Conservation (phyloP, 352 stramenopile genomes). For the Phytophthora cajani region DNA sequence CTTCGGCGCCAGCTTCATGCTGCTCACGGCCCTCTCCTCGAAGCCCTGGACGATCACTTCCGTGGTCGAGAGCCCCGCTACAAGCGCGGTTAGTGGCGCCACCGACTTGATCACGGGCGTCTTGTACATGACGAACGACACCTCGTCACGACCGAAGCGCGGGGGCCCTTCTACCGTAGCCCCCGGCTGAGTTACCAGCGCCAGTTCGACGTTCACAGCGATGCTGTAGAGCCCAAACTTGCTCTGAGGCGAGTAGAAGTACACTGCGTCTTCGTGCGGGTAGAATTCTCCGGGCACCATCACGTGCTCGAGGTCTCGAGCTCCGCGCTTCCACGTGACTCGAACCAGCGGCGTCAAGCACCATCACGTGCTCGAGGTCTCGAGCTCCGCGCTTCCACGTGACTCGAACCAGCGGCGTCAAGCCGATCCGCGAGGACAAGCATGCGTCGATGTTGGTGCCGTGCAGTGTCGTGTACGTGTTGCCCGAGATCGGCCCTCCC, state of each 20-base stretch:
- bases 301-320: conserved; percentile 67
- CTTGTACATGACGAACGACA: conserved; percentile 78
- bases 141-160: conserved; percentile 67
- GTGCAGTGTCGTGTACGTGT: conserved; percentile 70
- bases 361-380: conserved; percentile 67
- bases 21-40: conserved; percentile 55
- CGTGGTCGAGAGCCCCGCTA: conserved; percentile 54
- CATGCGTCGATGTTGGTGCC: conserved; percentile 71
- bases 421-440: conserved; percentile 31
- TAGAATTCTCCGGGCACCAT: conserved; percentile 68
- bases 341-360: conserved; percentile 51
- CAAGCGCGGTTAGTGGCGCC: conserved; percentile 41
- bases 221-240: conserved; percentile 80
- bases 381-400: conserved; percentile 64
- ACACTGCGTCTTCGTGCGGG: conserved; percentile 62
- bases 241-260: conserved; percentile 82
- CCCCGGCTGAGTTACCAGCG: conserved; percentile 25
- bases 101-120: conserved; percentile 62
- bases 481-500: conserved; percentile 69
- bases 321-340: conserved; percentile 64
- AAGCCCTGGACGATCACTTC: conserved; percentile 72
- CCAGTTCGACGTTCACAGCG: conserved; percentile 59
- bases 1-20: conserved; percentile 53
- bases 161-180: conserved; percentile 7
- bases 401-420: conserved; percentile 50